Evolutionary conservation across 805 yeast genomes (phyloP).

Genomic region (Monosporozyma aerobia): DNA sequence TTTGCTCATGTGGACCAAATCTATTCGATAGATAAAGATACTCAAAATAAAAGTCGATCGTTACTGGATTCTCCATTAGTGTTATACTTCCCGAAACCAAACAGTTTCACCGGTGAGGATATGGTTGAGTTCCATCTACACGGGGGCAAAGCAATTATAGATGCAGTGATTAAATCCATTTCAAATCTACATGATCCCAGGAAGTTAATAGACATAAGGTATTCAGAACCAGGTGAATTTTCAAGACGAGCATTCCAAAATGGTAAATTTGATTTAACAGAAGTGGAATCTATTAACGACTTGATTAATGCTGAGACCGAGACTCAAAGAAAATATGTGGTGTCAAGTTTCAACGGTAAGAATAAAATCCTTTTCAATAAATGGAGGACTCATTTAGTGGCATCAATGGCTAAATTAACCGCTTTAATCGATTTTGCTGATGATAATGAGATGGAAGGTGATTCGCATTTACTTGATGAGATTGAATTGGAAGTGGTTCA

Average conservation of each 20-base stretch:
- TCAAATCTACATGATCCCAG: constrained; percentile 40
- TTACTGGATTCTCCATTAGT: constrained; percentile 73
- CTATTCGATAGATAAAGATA: constrained; percentile 22
- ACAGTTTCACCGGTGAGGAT: constrained; percentile 90
- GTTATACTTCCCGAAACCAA: constrained; percentile 60
- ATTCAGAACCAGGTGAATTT: constrained; percentile 92
- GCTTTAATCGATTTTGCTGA: constrained; percentile 94
- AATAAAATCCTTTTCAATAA: constrained; percentile 42
- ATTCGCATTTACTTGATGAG: constrained; percentile 37
- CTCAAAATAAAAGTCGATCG: constrained; percentile 5
- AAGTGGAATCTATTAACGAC: constrained; percentile 82
- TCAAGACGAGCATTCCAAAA: constrained; percentile 79
- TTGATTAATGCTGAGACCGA: constrained; percentile 93
- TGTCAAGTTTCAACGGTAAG: constrained; percentile 63
- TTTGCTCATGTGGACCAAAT: constrained; percentile 51
- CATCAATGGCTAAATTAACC: constrained; percentile 64
- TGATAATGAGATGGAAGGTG: constrained; percentile 71
- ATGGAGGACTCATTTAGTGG: constrained; percentile 64
- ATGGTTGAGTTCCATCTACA: constrained; percentile 82
- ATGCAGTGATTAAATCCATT: constrained; percentile 56
- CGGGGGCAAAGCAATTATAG: constrained; percentile 83
- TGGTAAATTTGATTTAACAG: constrained; percentile 75
- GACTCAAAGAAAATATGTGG: constrained; percentile 66
- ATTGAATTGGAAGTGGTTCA: background rate
- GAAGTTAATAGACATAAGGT: constrained; percentile 41